phyloP scores from a whole-genome alignment of 371 early-diverging fungal species.

The Mortierella sp. region DNA sequence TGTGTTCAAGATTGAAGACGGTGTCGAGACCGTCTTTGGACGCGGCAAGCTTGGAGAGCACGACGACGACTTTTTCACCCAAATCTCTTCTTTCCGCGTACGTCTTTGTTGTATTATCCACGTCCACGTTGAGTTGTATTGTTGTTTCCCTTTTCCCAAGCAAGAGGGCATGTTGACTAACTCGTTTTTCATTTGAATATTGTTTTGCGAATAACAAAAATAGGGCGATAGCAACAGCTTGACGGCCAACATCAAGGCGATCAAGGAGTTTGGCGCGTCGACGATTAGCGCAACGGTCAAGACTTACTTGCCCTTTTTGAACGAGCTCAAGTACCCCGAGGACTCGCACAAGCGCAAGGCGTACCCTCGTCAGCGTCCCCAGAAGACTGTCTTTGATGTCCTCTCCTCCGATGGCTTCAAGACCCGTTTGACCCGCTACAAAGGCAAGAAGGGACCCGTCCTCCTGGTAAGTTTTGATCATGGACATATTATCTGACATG shows the following conservation, averaged over 20 bases:
- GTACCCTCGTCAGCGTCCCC: conserved; percentile 46
- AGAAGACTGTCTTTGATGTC: conserved; percentile 40
- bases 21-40: conserved; percentile 41
- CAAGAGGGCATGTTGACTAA: not conserved
- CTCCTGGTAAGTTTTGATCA: conserved; percentile 47
- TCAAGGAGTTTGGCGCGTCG: conserved; percentile 43
- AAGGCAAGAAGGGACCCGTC: conserved; percentile 59
- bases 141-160: not conserved
- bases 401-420: conserved; percentile 44
- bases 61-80: conserved; percentile 49
- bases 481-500: not conserved
- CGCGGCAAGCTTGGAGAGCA: conserved; percentile 56
- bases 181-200: not conserved
- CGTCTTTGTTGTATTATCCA: not conserved
- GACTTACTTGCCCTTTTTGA: conserved; percentile 52
- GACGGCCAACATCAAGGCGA: conserved; percentile 37
- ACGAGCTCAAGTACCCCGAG: conserved; percentile 51
- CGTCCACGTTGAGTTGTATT: not conserved
- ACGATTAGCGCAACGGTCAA: conserved; percentile 32
- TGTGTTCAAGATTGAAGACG: conserved; percentile 48
- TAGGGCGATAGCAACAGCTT: conserved; percentile 45
- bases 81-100: conserved; percentile 44
- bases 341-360: conserved; percentile 42
- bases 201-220: not conserved
- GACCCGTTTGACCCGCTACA: conserved; percentile 46